Conservation (phyloP, 176 grass and related monocot species). For the Sorghum bicolor region Sorghum_bicolor_NCBIv3 NC_012870.2:72979001-72979500, state of each 20-base stretch:
- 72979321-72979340: too few species aligned
- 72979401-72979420: neutral
- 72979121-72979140: neutral
- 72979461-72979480: constrained; percentile 21
- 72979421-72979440: neutral
- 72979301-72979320: too few species aligned
- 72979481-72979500: constrained; percentile 31
- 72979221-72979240: neutral
- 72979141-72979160: too few species aligned
- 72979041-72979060: too few species aligned
- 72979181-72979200: too few species aligned
- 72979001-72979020: too few species aligned
- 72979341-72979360: too few species aligned
- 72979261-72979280: neutral
- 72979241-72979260: neutral
- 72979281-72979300: neutral
- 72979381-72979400: neutral
- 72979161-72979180: neutral
- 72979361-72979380: neutral
- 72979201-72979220: neutral
- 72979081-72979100: neutral
- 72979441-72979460: neutral
- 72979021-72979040: too few species aligned
- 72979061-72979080: too few species aligned
- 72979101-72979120: neutral